phyloP scores from a whole-genome alignment of 768 basidiomycete species.

The Tulasnella sp. region DNA sequence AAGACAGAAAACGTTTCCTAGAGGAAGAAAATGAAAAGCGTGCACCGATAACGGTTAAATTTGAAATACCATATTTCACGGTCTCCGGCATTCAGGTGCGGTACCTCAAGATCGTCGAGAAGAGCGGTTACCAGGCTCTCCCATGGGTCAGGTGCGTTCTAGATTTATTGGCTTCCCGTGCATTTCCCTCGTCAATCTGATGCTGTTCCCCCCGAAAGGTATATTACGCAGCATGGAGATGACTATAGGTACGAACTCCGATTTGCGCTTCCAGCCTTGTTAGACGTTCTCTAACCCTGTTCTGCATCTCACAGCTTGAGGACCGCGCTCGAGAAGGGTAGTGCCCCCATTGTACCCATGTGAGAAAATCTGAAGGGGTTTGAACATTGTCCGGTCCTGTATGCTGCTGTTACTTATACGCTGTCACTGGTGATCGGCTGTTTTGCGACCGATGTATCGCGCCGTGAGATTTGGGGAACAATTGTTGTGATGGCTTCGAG shows the following conservation, averaged over 20 bases:
- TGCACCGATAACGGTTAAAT: constrained; percentile 95
- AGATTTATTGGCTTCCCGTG: not conserved
- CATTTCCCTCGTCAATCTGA: not conserved
- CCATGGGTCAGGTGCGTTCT: constrained; percentile 77
- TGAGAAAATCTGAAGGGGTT: not conserved
- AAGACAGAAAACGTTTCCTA: constrained; percentile 38
- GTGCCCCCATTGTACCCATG: constrained; percentile 57
- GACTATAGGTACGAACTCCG: constrained; percentile 71
- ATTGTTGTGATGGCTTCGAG: not conserved
- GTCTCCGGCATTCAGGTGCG: constrained; percentile 97
- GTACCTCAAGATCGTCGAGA: constrained; percentile 98
- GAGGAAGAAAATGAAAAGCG: constrained; percentile 84
- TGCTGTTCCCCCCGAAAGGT: constrained; percentile 44
- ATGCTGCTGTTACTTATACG: not conserved
- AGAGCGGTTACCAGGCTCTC: constrained; percentile 94
- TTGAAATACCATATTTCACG: constrained; percentile 98
- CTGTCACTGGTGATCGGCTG: not conserved
- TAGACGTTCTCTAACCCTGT: not conserved
- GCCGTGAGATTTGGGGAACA: not conserved
- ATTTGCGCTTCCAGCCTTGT: not conserved
- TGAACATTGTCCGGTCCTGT: not conserved
- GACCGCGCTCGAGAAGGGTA: constrained; percentile 75
- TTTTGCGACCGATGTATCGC: not conserved
- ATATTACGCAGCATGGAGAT: constrained; percentile 89
- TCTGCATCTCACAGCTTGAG: constrained; percentile 55